Evolutionary conservation across 768 basidiomycete genomes (phyloP), one percentile per base, ranked within the genome.

Genomic region (Mycena crocata): DNA sequence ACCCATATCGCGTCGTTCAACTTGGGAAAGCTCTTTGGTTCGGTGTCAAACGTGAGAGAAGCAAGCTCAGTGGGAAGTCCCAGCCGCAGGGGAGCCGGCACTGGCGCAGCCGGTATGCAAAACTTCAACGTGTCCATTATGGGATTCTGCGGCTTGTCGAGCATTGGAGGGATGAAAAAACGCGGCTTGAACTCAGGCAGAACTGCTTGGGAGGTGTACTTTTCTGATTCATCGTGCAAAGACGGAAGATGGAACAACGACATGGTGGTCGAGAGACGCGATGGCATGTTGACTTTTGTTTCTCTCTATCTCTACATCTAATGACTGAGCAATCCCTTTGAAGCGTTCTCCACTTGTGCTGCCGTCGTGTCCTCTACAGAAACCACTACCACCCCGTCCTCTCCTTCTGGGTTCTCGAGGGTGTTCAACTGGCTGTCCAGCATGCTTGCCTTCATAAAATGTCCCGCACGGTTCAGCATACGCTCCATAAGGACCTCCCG

Each of bases 401-500:
- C 93, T 1, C 82, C 89, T 37, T 81, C 80, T 0, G 94, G 94
- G 59, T 81, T 82, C 79, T 95, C 91, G 70, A 96, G 73, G 46
- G 91, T 89, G 12, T 74, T 76, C 71, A 95, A 71, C 80, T 96
- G 95, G 68, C 91, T 90, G 55, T 90, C 90, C 70, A 96, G 80
- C 95, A 96, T 94, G 5, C 72, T 74, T 24, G 87, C 87, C 78
- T 94, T 94, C 90, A 96, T 93, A 70, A 92, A 96, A 76, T 96
- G 95, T 0, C 89, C 90, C 44, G 83, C 70, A 37, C 94, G 82
- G 40, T 81, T 80, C 77, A 71, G 71, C 87, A 95, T 91, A 37
- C 94, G 82, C 46, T 88, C 87, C 75, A 84, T 58, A 62, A 96
- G 73, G 54, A 89, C 72, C 30, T 86, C 82, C 45, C 81, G 76